Percentiles rank a stretch among this genome's conserved stretches.
phyloP scores from a whole-genome alignment of 202 grass and related monocot genomes.

The Brachypodium distachyon region DNA sequence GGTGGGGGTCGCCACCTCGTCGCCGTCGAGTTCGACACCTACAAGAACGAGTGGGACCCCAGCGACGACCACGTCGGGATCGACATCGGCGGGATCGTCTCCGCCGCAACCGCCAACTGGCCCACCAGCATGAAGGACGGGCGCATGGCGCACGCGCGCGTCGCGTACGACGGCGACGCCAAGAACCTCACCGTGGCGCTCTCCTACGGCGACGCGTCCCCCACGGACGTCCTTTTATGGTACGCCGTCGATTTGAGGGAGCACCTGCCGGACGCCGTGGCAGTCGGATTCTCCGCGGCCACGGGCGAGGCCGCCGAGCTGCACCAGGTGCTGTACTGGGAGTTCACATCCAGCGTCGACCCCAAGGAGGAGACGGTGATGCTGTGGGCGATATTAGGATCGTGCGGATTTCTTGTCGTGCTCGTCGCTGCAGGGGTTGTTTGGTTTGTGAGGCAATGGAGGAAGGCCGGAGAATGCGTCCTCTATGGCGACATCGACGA shows the following conservation, averaged over 20 bases:
- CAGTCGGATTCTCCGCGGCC: slow-evolving; percentile 65
- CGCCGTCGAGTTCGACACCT: slow-evolving; percentile 69
- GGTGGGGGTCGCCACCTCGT: slow-evolving; percentile 13
- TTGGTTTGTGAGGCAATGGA: slow-evolving; percentile 39
- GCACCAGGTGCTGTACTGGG: slow-evolving; percentile 67
- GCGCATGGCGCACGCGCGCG: slow-evolving; percentile 45
- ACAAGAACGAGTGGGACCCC: slow-evolving; percentile 46
- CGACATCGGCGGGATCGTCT: slow-evolving; percentile 46
- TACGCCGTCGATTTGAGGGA: slow-evolving; percentile 45
- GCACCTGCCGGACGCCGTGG: slow-evolving; percentile 39
- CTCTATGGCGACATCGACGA: slow-evolving; percentile 29
- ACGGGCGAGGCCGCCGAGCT: slow-evolving; percentile 55
- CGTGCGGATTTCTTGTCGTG: slow-evolving; percentile 15
- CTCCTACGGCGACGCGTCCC: slow-evolving; percentile 35
- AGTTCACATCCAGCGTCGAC: slow-evolving; percentile 61
- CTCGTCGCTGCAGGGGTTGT: slow-evolving; percentile 23
- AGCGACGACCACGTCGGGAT: slow-evolving; percentile 53
- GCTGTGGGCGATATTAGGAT: slow-evolving; percentile 29
- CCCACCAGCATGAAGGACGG: slow-evolving; percentile 58
- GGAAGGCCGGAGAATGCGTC: slow-evolving; percentile 19
- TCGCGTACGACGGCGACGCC: slow-evolving; percentile 47
- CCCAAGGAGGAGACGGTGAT: slow-evolving; percentile 26
- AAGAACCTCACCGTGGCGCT: slow-evolving; percentile 63
- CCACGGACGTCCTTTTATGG: slow-evolving; percentile 26
- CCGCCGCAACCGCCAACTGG: slow-evolving; percentile 29